Base-by-base conservation (phyloP, 2,329 filamentous ascomycete species). In the Penicillium sp. region DNA sequence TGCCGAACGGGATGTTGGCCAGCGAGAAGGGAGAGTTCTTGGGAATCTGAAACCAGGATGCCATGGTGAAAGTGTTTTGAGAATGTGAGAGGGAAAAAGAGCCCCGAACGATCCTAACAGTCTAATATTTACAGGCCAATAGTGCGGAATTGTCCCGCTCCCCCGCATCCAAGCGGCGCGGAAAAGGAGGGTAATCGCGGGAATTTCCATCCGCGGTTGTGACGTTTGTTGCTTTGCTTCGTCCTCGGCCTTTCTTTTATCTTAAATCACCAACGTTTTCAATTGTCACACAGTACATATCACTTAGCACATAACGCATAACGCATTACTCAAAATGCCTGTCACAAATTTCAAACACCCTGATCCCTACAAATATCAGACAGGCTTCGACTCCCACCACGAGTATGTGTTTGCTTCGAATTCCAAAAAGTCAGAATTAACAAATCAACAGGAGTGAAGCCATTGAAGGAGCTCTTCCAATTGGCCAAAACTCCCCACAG, bases 1-100 rank as follows among this genome's bases (percentile, higher is more conserved):
- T 86, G 66, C 90, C 90, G 67, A 93, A 93, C 1, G 90, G 90
- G 50, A 94, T 87, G 69, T 94, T 94, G 66, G 87, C 85, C 48
- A 93, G 77, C 8, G 89, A 90, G 74, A 92, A 92, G 66, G 86
- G 85, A 53, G 83, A 87, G 53, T 79, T 76, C 49, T 78, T 76
- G 44, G 85, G 82, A 55, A 88, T 85, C 47, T 73, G 72, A 52
- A 88, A 77, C 85, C 85, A 87, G 50, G 83, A 86, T 63, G 73
- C 66, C 69, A 76, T 75, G 38, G 49, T 68, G 47, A 62, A 61
- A 36, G 13, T 67, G 67, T 66, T 21, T 44, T n/a, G 8, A 64
- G 44, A 5, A 22, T 24, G 36, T 43, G 38, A 45, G 39, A 18
- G 18, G 18, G 18, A 18, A 21, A 39, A 45, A 32, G 6, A 36